Conservation (phyloP, 176 grass and related monocot genomes). For the Alloteropsis semialata region DNA sequence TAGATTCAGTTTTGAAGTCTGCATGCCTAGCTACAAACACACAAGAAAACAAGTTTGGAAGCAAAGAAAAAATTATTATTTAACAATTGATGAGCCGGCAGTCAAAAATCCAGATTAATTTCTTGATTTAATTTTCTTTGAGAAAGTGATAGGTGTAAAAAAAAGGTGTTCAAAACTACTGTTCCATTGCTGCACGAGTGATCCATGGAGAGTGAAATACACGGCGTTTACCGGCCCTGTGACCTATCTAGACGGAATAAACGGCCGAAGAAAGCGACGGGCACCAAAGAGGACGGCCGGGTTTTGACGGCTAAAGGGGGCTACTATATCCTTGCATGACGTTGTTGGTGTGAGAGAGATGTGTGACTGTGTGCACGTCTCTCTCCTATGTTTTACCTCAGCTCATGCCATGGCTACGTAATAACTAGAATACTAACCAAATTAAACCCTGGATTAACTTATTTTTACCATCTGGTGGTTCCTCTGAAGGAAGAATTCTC, state of each 20-base stretch:
- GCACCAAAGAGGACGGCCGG: neutral
- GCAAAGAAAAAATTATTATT: neutral
- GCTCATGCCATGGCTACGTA: neutral
- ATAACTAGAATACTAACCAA: neutral
- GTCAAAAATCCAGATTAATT: neutral
- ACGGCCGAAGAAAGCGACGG: constrained; percentile 26
- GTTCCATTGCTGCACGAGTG: constrained; percentile 21
- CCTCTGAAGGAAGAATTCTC: neutral
- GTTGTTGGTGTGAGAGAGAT: constrained; percentile 24
- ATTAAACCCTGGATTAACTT: neutral
- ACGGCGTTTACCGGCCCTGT: constrained; percentile 5
- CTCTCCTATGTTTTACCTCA: neutral
- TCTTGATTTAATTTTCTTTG: neutral
- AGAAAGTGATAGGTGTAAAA: neutral
- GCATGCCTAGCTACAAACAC: neutral
- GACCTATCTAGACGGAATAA: constrained; percentile 5
- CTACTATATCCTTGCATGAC: constrained; percentile 30
- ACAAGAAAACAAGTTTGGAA: neutral
- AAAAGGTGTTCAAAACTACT: neutral
- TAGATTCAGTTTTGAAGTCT: neutral
- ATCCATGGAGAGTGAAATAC: neutral
- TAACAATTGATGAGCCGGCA: neutral
- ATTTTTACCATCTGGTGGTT: neutral
- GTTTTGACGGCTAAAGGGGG: neutral
- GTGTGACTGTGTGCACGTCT: neutral